These are phyloP conservation scores for Cryptomeria japonica DNA, from an alignment of 75 land plant species.

Conservation along the genomic window DNA sequence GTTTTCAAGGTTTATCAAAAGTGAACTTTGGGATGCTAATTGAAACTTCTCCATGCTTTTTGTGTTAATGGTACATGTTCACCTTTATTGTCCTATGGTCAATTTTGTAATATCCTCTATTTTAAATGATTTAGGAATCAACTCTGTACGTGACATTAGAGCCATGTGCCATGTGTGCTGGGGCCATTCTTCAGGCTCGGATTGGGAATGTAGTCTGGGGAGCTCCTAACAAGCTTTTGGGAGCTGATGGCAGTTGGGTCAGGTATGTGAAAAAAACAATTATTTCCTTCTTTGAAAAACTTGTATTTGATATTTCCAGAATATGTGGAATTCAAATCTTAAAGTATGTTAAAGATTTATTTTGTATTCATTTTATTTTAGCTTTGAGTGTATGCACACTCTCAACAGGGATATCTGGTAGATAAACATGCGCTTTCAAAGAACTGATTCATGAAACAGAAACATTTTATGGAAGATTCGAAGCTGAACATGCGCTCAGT, in stretches of 20 bases:
- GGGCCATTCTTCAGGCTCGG: constrained; percentile 90
- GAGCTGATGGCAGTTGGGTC: constrained; percentile 99
- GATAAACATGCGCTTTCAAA: background rate
- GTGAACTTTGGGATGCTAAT: background rate
- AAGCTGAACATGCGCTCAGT: background rate
- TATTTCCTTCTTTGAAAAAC: background rate
- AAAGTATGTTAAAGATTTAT: background rate
- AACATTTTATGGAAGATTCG: background rate
- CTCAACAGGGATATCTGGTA: background rate
- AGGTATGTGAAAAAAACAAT: constrained; percentile 39
- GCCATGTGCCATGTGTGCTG: constrained; percentile 98
- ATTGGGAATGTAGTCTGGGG: constrained; percentile 85
- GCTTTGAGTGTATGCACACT: background rate
- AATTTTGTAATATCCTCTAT: constrained; percentile 1
- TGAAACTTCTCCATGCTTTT: background rate
- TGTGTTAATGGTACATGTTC: background rate
- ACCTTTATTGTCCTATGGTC: background rate
- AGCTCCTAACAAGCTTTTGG: constrained; percentile 84
- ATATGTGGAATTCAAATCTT: background rate
- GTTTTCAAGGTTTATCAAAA: constrained; percentile 1
- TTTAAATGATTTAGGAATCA: constrained; percentile 48
- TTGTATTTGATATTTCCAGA: background rate
- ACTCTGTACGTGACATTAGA: constrained; percentile 94
- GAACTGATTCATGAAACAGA: background rate
- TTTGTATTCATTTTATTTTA: background rate